These are phyloP conservation scores for Agrocybe pediades DNA, from an alignment of 768 basidiomycete species.

Conservation along the genomic window DNA sequence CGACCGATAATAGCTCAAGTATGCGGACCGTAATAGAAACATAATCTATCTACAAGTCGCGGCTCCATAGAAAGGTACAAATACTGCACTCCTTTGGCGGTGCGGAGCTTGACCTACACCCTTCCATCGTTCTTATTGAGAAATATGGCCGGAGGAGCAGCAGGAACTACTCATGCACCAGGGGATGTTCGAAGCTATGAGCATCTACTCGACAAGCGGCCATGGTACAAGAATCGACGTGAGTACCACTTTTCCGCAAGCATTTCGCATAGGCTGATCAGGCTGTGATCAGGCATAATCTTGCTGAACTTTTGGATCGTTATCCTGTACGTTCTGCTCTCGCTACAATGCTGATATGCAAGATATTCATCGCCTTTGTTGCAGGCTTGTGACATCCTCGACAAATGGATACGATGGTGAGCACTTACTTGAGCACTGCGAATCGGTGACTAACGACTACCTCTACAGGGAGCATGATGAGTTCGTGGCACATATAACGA, in stretches of 20 bases:
- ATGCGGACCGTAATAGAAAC: neutral
- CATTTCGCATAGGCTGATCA: neutral
- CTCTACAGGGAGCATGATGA: constrained; percentile 28
- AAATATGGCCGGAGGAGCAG: neutral
- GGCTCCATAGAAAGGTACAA: too few species aligned
- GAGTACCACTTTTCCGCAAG: neutral
- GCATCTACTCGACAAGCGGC: constrained; percentile 13
- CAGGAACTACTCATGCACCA: neutral
- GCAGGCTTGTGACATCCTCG: constrained; percentile 25
- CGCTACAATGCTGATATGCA: neutral
- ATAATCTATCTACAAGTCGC: too few species aligned
- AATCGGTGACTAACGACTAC: neutral
- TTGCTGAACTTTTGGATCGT: constrained; percentile 23
- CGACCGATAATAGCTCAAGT: neutral
- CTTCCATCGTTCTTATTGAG: neutral
- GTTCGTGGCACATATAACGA: constrained; percentile 13
- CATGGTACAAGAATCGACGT: constrained; percentile 28
- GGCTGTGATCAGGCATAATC: constrained; percentile 28
- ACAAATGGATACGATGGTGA: constrained; percentile 25
- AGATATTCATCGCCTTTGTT: neutral
- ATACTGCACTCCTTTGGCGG: neutral
- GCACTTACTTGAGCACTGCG: constrained; percentile 19
- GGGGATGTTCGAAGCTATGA: constrained; percentile 17
- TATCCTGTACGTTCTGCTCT: constrained; percentile 12
- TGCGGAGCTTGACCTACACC: neutral